Base-by-base conservation (phyloP, 2,329 filamentous ascomycete species). In the Aspergillus calidoustus region DNA sequence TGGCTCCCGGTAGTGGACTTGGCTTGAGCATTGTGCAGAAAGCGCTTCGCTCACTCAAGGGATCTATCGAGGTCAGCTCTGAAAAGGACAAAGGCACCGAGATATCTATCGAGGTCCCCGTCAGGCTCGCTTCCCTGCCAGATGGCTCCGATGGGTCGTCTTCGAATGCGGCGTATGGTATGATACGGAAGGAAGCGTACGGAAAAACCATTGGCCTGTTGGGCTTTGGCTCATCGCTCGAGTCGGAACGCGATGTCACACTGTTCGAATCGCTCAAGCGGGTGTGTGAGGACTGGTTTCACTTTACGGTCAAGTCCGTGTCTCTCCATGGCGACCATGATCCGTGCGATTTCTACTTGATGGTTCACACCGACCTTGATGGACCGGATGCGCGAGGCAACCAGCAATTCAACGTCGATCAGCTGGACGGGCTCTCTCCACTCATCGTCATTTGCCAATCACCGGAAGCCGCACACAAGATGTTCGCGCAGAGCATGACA, bases 1-100 rank as follows among this genome's bases (percentile, higher is more conserved):
- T 89, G 1, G 75, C 81, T 0, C 78, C 82, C 0, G 87, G 88
- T 0, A 84, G 83, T 0, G 88, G 88, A 0, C 76, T 90, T 0
- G 87, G 88, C 0, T 74, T 90, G 15, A 85, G 82, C 52, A 82
- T 90, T 4, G 86, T 88, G 0, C 79, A 80, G 19, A 57, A 76
- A 68, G 65, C 74, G 62, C 64, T 76, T 4, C 34, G 51, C 23
- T 71, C 64, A 0, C 63, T 76, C 4, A 65, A 66, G 13, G 74
- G 74, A 1, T 56, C 62, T 7, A 70, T 76, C n/a, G 61, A 72
- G 2, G 63, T 76, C 19, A 57, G 57, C 8, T 74, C 72, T 11
- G 59, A 68, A 6, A 66, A 68, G 53, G 60, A 64, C 5, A 44
- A 72, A 11, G 73, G 73, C 8, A 74, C 73, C 6, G 60, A 71